Percentiles rank a stretch among this genome's conserved stretches.
phyloP scores from a whole-genome alignment of 352 stramenopile genomes.

The Phytophthora capsici region DNA sequence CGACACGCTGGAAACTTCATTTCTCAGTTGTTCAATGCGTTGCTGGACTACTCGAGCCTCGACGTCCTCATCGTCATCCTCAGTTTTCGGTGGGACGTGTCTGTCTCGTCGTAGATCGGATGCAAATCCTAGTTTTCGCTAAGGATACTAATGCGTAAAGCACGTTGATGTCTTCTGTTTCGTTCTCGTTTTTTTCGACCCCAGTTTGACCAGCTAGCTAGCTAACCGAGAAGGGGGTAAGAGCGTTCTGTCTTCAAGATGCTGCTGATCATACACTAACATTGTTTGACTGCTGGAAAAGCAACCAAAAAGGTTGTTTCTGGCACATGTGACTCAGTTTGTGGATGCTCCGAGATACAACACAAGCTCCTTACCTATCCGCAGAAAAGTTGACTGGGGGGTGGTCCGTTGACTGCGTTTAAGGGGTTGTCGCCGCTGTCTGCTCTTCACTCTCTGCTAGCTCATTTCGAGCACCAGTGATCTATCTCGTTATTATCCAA shows the following conservation, averaged over 20 bases:
- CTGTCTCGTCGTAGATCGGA: too few relatives aligned
- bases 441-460: slow-evolving; percentile 11
- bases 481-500: slow-evolving; percentile 27
- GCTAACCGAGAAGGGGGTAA: too few relatives aligned
- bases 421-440: slow-evolving; percentile 10
- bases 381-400: slow-evolving; percentile 15
- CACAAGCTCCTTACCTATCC: slow-evolving; percentile 25
- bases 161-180: too few relatives aligned
- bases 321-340: slow-evolving; percentile 16
- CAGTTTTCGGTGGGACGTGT: too few relatives aligned
- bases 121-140: too few relatives aligned
- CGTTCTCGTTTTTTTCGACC: too few relatives aligned
- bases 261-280: neutral
- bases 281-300: too few relatives aligned
- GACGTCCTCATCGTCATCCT: too few relatives aligned
- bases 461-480: slow-evolving; percentile 1
- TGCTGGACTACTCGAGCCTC: neutral
- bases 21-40: neutral
- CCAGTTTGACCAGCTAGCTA: too few relatives aligned
- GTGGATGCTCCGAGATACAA: slow-evolving; percentile 18
- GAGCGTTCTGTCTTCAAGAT: neutral
- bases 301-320: slow-evolving; percentile 4
- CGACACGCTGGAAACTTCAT: neutral
- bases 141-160: too few relatives aligned
- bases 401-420: slow-evolving; percentile 19